These are phyloP conservation scores for Auxenochlorella pyrenoidosa DNA, from an alignment of 139 green algal genomes.

Conservation along the genomic window DNA sequence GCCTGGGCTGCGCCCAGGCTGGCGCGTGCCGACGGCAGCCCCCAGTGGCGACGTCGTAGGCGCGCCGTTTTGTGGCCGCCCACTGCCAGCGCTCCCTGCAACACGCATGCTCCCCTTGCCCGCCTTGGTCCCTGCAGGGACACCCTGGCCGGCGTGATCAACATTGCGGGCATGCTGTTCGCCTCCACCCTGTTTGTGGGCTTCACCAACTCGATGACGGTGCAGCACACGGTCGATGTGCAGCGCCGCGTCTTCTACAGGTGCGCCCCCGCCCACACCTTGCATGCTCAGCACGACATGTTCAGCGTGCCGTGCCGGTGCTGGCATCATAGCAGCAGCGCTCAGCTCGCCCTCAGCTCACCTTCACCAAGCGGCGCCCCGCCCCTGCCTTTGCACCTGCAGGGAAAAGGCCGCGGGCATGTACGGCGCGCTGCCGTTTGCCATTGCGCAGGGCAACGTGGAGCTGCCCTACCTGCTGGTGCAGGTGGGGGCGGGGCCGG, in stretches of 20 bases:
- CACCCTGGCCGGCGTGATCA: conserved; percentile 51
- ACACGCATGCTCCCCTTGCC: no score
- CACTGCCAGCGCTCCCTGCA: no score
- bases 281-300: no score
- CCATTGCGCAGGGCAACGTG: conserved; percentile 53
- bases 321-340: no score
- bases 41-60: no score
- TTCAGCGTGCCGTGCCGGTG: no score
- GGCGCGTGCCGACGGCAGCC: no score
- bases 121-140: no score
- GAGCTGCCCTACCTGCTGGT: conserved; percentile 55
- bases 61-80: no score
- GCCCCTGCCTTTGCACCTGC: background rate
- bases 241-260: conserved; percentile 15
- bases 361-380: no score
- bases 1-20: no score
- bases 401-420: conserved; percentile 49
- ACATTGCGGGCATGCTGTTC: conserved; percentile 52
- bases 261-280: background rate
- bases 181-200: conserved; percentile 57
- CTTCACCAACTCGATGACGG: conserved; percentile 46
- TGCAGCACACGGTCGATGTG: conserved; percentile 22
- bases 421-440: conserved; percentile 55
- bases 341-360: no score
- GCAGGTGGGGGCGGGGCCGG: conserved; percentile 19